phyloP scores from a whole-genome alignment of 495 filamentous ascomycete species.

The Cryomyces minteri region DNA sequence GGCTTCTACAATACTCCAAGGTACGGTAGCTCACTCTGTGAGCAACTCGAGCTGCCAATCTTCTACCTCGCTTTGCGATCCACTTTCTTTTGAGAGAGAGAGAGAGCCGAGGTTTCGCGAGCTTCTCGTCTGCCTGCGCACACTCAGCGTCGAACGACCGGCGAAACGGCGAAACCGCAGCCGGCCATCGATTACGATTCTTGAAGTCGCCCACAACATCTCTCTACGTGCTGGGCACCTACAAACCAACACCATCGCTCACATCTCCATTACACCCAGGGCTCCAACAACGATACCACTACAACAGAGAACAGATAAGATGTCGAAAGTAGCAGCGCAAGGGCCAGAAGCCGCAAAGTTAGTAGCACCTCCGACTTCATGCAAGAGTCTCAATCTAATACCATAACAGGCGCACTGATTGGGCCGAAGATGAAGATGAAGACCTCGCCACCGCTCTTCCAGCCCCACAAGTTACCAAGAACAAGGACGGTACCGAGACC shows the following conservation, averaged over 20 bases:
- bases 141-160: no score
- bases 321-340: neutral
- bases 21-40: no score
- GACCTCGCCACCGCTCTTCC: constrained; percentile 69
- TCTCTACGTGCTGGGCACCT: no score
- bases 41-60: no score
- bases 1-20: no score
- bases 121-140: no score
- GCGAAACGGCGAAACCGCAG: no score
- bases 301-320: neutral
- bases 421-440: constrained; percentile 94
- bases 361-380: neutral
- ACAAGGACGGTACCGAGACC: constrained; percentile 97
- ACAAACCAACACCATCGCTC: neutral
- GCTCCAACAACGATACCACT: neutral
- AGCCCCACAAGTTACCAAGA: constrained; percentile 65
- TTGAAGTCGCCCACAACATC: no score
- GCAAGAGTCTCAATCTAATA: neutral
- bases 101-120: no score
- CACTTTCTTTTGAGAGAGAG: no score
- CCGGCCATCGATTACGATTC: no score
- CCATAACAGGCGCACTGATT: constrained; percentile 47
- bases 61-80: no score
- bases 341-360: neutral
- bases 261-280: neutral